Conservation (phyloP, 306 rosid species). For the Argentina anserina region DNA sequence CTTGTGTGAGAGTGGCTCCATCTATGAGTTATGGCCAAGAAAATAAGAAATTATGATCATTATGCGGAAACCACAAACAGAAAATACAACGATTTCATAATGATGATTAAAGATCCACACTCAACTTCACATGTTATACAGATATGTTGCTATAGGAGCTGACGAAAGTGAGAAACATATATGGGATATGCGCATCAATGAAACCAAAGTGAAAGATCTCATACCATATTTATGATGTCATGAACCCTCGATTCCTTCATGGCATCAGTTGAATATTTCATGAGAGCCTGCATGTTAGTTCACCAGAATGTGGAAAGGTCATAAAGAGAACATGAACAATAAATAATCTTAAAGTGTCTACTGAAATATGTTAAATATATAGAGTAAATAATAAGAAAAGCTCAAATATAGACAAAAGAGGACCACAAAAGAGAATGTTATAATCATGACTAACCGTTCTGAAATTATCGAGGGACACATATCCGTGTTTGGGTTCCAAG, state of each 20-base stretch:
- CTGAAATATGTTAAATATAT: background rate
- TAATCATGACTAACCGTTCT: constrained; percentile 53
- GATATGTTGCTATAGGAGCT: background rate
- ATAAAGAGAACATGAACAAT: constrained; percentile 9
- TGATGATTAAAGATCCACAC: background rate
- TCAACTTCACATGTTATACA: background rate
- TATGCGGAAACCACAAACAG: background rate
- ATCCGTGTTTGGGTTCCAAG: constrained; percentile 75
- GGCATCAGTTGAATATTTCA: constrained; percentile 82
- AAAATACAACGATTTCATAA: too few relatives aligned
- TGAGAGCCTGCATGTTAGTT: constrained; percentile 63
- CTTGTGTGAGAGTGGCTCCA: constrained; percentile 68
- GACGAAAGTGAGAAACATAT: background rate
- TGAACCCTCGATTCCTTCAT: constrained; percentile 81
- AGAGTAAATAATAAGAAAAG: background rate
- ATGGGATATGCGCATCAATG: background rate
- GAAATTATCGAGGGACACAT: constrained; percentile 64
- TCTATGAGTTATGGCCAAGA: constrained; percentile 42
- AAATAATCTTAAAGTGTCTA: background rate
- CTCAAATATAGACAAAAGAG: constrained; percentile 13
- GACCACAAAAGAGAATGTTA: constrained; percentile 2
- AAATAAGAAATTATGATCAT: constrained; percentile 14
- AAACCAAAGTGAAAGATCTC: constrained; percentile 14
- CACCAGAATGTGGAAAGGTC: constrained; percentile 22
- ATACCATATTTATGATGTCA: constrained; percentile 72